phyloP scores from a whole-genome alignment of 495 filamentous ascomycete species.

The Pseudoneurospora amorphoporcata region DNA sequence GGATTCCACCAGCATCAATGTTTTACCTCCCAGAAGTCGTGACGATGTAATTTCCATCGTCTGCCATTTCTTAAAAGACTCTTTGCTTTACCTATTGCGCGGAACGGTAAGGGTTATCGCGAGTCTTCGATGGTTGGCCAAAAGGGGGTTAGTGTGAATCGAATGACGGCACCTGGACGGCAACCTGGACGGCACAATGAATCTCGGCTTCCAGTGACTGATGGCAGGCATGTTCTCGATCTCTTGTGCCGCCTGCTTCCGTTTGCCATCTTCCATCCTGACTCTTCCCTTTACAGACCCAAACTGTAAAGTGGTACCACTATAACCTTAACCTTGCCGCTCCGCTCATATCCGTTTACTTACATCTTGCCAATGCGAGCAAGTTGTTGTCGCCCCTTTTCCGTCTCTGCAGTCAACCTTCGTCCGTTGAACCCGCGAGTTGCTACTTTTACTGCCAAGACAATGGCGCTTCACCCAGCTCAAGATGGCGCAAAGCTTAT shows the following conservation, averaged over 20 bases:
- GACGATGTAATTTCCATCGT: background rate
- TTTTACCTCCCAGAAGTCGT: background rate
- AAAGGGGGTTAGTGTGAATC: background rate
- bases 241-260: background rate
- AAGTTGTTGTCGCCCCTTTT: background rate
- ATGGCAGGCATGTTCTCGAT: background rate
- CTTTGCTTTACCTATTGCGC: background rate
- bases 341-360: background rate
- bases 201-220: background rate
- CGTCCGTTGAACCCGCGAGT: background rate
- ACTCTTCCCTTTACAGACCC: background rate
- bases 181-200: background rate
- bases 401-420: background rate
- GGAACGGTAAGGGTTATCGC: background rate
- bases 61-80: background rate
- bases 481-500: constrained; percentile 37
- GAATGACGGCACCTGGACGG: background rate
- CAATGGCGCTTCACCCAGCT: constrained; percentile 40
- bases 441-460: constrained; percentile 1
- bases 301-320: background rate
- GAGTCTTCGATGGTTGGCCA: background rate
- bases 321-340: background rate
- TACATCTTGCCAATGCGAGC: background rate
- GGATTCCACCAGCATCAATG: background rate
- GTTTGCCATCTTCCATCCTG: background rate